Conservation (phyloP, 75 land plant species). For the Adiantum capillusveneris region DNA sequence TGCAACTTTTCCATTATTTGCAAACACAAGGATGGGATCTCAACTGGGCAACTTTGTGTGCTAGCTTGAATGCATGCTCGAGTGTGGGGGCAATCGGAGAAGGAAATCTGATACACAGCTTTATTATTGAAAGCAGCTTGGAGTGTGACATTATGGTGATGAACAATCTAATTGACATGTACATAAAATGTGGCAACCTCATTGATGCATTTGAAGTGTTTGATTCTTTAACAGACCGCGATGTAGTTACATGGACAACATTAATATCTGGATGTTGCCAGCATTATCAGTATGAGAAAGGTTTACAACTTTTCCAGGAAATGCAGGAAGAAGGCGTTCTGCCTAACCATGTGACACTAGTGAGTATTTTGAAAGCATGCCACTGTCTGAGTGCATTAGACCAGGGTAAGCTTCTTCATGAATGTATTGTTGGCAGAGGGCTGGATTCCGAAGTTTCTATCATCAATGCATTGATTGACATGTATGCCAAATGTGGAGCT, state of each 20-base stretch:
- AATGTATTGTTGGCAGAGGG: slow-evolving; percentile 23
- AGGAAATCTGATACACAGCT: slow-evolving; percentile 43
- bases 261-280: slow-evolving; percentile 1
- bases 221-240: slow-evolving; percentile 2
- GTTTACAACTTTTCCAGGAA: neutral
- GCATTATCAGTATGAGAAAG: neutral
- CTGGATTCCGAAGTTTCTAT: slow-evolving; percentile 24
- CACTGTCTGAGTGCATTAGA: slow-evolving; percentile 9
- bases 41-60: neutral
- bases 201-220: slow-evolving; percentile 9
- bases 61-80: slow-evolving; percentile 2
- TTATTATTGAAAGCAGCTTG: slow-evolving; percentile 14
- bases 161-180: slow-evolving; percentile 54
- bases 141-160: slow-evolving; percentile 26
- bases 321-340: slow-evolving; percentile 17
- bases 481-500: slow-evolving; percentile 34
- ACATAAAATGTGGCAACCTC: slow-evolving; percentile 44
- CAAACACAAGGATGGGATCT: neutral
- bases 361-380: slow-evolving; percentile 27
- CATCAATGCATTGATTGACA: slow-evolving; percentile 43
- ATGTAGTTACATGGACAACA: slow-evolving; percentile 16
- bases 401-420: slow-evolving; percentile 36
- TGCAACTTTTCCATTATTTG: slow-evolving; percentile 20
- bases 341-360: slow-evolving; percentile 14
- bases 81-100: slow-evolving; percentile 29